These are phyloP conservation scores for Penicillium griseofulvum DNA, from an alignment of 2,329 filamentous ascomycete genomes.

Conservation along the genomic window DNA sequence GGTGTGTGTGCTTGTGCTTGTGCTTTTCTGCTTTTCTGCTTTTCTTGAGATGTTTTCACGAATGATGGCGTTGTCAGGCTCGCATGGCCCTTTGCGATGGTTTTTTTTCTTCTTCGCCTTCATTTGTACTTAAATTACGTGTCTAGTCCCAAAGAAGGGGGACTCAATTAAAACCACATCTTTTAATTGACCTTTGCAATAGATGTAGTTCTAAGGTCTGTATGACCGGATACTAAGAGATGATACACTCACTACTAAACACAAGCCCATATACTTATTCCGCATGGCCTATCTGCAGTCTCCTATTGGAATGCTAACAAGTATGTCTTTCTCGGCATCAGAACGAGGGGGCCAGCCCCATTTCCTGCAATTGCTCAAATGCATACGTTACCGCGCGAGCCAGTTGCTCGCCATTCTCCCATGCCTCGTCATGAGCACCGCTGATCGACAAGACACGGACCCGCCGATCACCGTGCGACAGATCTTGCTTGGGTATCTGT, in stretches of 20 bases:
- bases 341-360: constrained; percentile 19
- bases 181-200: background rate
- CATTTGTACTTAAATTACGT: constrained; percentile 13
- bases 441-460: constrained; percentile 40
- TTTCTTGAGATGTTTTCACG: constrained; percentile 23
- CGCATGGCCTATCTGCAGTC: background rate
- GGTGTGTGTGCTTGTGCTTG: too few relatives aligned
- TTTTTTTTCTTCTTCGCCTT: too few relatives aligned
- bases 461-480: constrained; percentile 36
- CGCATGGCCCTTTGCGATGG: too few relatives aligned
- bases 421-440: constrained; percentile 44
- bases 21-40: too few relatives aligned
- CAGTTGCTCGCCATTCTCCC: constrained; percentile 42
- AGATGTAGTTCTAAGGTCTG: too few relatives aligned
- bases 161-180: constrained; percentile 13
- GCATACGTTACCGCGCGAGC: constrained; percentile 37
- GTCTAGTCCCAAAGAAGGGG: background rate
- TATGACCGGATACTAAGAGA: background rate
- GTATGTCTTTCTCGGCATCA: background rate
- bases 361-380: constrained; percentile 29
- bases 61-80: constrained; percentile 25
- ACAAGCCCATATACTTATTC: background rate
- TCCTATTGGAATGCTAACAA: background rate
- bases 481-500: constrained; percentile 6
- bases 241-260: background rate